These are phyloP conservation scores for Pichia sorboxylosa DNA, from an alignment of 1,139 yeast genomes.

Conservation along the genomic window DNA sequence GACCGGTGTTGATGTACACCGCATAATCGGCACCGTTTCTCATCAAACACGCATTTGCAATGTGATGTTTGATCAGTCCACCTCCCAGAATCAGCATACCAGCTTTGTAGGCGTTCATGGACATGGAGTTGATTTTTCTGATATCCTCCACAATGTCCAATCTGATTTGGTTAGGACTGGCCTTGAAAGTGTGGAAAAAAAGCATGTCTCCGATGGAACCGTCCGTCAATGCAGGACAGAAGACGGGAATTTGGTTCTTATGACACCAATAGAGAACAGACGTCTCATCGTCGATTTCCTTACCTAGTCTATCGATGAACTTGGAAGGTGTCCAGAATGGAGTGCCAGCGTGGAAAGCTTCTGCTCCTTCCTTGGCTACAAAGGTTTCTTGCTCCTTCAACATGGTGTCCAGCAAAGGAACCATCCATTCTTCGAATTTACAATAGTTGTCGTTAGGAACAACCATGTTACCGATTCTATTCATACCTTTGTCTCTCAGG, in stretches of 20 bases:
- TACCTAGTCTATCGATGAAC: constrained; percentile 84
- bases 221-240: constrained; percentile 95
- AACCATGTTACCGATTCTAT: constrained; percentile 89
- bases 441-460: constrained; percentile 98
- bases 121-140: constrained; percentile 77
- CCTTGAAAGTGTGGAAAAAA: constrained; percentile 92
- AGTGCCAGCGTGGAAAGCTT: constrained; percentile 49
- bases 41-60: constrained; percentile 96
- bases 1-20: constrained; percentile 93
- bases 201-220: constrained; percentile 98
- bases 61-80: constrained; percentile 92
- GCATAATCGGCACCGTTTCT: constrained; percentile 99
- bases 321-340: constrained; percentile 86
- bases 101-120: constrained; percentile 91
- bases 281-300: constrained; percentile 85
- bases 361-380: constrained; percentile 35
- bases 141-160: constrained; percentile 91
- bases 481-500: constrained; percentile 89
- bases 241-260: constrained; percentile 88
- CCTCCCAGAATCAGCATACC: constrained; percentile 97
- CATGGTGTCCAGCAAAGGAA: constrained; percentile 79
- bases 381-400: constrained; percentile 78
- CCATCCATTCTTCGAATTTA: constrained; percentile 96
- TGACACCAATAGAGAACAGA: constrained; percentile 98
- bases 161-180: constrained; percentile 80